Evolutionary conservation across 2,329 filamentous ascomycete genomes (phyloP).

Genomic region (Amesomyces nigricolor): DNA sequence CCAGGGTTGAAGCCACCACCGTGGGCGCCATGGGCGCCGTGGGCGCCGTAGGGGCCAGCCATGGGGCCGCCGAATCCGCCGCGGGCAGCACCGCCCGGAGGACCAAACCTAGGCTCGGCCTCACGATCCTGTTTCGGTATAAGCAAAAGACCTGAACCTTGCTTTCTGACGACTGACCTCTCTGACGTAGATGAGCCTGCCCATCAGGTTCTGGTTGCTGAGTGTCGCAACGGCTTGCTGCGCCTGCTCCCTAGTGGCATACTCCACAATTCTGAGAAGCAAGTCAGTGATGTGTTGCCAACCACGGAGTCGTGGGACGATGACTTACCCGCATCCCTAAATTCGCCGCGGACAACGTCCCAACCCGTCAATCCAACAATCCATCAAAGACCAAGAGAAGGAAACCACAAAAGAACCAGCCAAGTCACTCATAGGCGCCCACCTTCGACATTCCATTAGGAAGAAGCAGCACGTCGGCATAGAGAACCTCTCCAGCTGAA

Average conservation of each 20-base stretch:
- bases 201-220: slow-evolving; percentile 99
- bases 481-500: slow-evolving; percentile 94
- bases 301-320: background rate
- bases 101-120: slow-evolving; percentile 92
- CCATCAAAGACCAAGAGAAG: slow-evolving; percentile 64
- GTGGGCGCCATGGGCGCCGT: slow-evolving; percentile 25
- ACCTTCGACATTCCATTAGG: slow-evolving; percentile 99
- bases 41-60: slow-evolving; percentile 44
- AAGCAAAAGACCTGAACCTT: slow-evolving; percentile 3
- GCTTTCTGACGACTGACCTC: slow-evolving; percentile 56
- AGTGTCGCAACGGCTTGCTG: slow-evolving; percentile 95
- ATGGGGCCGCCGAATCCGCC: slow-evolving; percentile 56
- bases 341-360: slow-evolving; percentile 82
- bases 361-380: slow-evolving; percentile 99
- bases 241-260: slow-evolving; percentile 98
- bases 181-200: slow-evolving; percentile 94
- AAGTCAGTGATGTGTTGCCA: slow-evolving; percentile 30
- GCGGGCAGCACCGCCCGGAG: slow-evolving; percentile 57
- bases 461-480: slow-evolving; percentile 98
- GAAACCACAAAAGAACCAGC: slow-evolving; percentile 74
- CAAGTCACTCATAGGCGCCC: slow-evolving; percentile 88
- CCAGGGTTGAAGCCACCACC: slow-evolving; percentile 53
- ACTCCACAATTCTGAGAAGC: slow-evolving; percentile 89
- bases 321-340: slow-evolving; percentile 99
- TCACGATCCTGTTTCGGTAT: slow-evolving; percentile 71